These are phyloP conservation scores for Gastrolobium villosum DNA, from an alignment of 306 rosid species.

Conservation along the genomic window DNA sequence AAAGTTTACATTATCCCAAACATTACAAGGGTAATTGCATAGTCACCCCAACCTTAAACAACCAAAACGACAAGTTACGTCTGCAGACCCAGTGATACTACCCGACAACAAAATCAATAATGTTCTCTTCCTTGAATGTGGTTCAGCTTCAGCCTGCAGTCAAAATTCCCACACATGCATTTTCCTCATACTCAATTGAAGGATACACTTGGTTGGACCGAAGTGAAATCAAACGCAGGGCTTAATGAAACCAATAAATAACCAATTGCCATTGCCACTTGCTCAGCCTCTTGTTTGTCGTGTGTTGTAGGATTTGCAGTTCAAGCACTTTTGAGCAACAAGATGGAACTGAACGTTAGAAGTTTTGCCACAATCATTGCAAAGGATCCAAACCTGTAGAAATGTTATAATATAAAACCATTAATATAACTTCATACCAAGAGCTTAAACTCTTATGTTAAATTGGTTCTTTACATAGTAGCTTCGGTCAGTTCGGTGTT, in stretches of 20 bases:
- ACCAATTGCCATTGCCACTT: conserved; percentile 45
- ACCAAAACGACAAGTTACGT: neutral
- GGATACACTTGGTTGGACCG: neutral
- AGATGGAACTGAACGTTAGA: conserved; percentile 73
- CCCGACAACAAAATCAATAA: neutral
- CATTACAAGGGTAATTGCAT: neutral
- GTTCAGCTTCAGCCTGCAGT: neutral
- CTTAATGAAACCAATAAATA: conserved; percentile 21
- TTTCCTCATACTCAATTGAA: conserved; percentile 28
- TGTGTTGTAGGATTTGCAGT: conserved; percentile 92
- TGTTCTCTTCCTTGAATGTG: neutral
- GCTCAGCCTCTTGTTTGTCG: conserved; percentile 76
- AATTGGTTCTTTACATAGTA: too few species aligned
- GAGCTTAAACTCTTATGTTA: too few species aligned
- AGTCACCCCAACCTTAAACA: neutral
- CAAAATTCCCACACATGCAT: conserved; percentile 5
- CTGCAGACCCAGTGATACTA: neutral
- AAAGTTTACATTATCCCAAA: neutral
- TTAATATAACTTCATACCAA: too few species aligned
- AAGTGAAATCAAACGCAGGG: conserved; percentile 29
- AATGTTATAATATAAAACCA: too few species aligned
- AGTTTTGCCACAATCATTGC: conserved; percentile 84
- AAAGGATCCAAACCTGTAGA: conserved; percentile 82
- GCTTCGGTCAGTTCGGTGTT: too few species aligned
- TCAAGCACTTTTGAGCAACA: conserved; percentile 79